Base-by-base conservation (phyloP, 495 filamentous ascomycete species). In the Penicillium turbatum region DNA sequence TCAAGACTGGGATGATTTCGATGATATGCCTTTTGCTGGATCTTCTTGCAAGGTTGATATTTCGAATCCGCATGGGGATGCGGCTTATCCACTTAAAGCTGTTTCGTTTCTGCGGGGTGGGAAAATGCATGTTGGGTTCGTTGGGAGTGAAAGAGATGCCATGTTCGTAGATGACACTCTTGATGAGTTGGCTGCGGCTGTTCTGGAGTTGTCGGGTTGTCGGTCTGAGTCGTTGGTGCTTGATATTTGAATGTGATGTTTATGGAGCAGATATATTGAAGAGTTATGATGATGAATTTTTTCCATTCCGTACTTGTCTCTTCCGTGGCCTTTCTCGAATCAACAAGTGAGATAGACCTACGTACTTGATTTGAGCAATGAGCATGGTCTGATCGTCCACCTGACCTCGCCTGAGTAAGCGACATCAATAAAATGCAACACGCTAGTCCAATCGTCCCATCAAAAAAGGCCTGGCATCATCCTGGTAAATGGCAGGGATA, bases 11-110 rank as follows among this genome's bases (percentile, higher is more conserved):
- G 65, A 70, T 35, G 66, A 72, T 44, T 69, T 73, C 43, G 71
- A 75, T 48, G 63, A 55, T n/a, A 72, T 75, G 72, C 63, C 69
- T 26, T 75, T 75, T 47, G 69, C 65, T 0, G 69, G 59, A 3
- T 54, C 58, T 0, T 54, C 39, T 27, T 69, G 66, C 48, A 62
- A 56, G 44, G 69, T 75, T 16, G 70, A 73, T 30, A 71, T 72
- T n/a, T 39, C 54, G 12, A 71, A 66, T 11, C 72, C 72, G 0
- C 62, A 73, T 55, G 70, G 72, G 0, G 72, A 74, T 57, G 58
- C 70, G 1, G 60, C 70, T 10, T 56, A 61, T 43, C 72, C 72
- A 1, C 29, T 73, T 27, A 74, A 74, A 59, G 62, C 62, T 27
- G 72, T 74, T n/a, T 72, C 72, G 13, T 73, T 68, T 47, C 52